Percentiles rank a stretch among this genome's conserved stretches.
phyloP scores from a whole-genome alignment of 2,329 filamentous ascomycete genomes.

The Microsporum ferrugineum region DNA sequence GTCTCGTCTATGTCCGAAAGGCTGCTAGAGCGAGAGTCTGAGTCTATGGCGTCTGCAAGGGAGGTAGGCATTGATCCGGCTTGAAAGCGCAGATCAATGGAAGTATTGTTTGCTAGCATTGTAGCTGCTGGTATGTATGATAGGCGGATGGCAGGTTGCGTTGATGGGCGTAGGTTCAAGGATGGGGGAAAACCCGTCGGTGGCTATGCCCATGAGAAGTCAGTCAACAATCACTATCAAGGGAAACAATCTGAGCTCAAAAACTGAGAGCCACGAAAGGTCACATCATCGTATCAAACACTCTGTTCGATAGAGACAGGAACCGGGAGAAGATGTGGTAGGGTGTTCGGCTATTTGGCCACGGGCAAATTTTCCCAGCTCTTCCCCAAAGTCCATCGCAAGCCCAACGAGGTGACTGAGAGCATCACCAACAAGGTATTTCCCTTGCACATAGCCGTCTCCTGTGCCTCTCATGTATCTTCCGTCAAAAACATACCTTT shows the following conservation, averaged over 20 bases:
- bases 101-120: neutral
- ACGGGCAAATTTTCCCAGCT: neutral
- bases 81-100: slow-evolving; percentile 1
- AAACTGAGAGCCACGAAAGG: neutral
- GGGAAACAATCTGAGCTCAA: neutral
- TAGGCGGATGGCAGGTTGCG: neutral
- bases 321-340: neutral
- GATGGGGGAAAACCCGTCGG: neutral
- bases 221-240: neutral
- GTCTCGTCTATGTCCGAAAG: slow-evolving; percentile 86
- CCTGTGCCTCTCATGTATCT: neutral
- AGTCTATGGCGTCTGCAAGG: slow-evolving; percentile 34
- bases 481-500: neutral
- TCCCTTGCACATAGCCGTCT: neutral
- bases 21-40: slow-evolving; percentile 73
- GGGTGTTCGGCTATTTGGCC: neutral
- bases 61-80: neutral
- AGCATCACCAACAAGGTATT: neutral
- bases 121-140: neutral
- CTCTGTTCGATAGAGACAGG: neutral
- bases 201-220: neutral
- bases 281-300: neutral
- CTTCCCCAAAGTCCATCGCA: neutral
- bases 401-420: neutral
- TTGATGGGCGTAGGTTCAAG: neutral